phyloP scores from a whole-genome alignment of 441 rosid genomes.

The Manihot esculenta region DNA sequence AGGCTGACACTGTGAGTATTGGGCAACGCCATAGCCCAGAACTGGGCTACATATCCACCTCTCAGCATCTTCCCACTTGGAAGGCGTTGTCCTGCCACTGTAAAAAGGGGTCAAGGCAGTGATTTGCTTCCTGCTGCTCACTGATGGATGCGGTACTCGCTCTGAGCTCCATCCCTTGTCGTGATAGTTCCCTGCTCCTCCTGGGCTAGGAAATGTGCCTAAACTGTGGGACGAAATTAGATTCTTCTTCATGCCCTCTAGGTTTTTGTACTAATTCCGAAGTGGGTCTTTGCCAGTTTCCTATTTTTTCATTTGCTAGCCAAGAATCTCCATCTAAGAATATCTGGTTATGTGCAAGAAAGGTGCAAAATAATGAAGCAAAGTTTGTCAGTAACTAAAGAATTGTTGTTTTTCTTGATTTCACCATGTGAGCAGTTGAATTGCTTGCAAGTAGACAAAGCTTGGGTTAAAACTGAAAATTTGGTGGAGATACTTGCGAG shows the following conservation, averaged over 20 bases:
- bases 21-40: conserved; percentile 38
- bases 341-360: neutral
- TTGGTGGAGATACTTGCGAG: neutral
- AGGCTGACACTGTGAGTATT: conserved; percentile 33
- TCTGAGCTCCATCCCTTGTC: conserved; percentile 88
- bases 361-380: neutral
- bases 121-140: conserved; percentile 46
- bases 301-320: conserved; percentile 1
- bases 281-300: conserved; percentile 21
- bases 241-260: conserved; percentile 43
- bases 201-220: conserved; percentile 62
- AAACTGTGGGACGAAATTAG: conserved; percentile 46
- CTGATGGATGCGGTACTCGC: conserved; percentile 61
- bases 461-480: neutral
- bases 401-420: no score
- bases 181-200: conserved; percentile 46
- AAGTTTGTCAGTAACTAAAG: neutral
- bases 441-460: conserved; percentile 1
- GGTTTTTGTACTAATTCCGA: neutral
- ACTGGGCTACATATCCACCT: conserved; percentile 90
- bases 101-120: conserved; percentile 60
- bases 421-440: neutral
- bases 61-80: conserved; percentile 95
- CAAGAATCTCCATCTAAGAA: neutral
- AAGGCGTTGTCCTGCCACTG: conserved; percentile 70